Percentiles rank a stretch among this genome's conserved stretches.
Evolutionary conservation across 495 filamentous ascomycete genomes (phyloP).

Genomic region (Hypoxylon intermedium): DNA sequence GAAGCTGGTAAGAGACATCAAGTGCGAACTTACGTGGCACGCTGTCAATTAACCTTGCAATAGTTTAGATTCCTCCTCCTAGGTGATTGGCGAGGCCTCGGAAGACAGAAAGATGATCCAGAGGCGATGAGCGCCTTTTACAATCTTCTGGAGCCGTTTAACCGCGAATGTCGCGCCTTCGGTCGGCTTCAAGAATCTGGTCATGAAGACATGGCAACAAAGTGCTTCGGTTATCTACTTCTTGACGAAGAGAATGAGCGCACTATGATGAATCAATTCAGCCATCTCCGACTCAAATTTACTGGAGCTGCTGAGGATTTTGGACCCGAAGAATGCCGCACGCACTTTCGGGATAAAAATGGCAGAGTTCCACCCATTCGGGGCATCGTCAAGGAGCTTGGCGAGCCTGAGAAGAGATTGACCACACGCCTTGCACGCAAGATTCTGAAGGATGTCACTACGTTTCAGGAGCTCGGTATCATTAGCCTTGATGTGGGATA

Average conservation of each 20-base stretch:
- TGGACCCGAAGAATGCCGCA: background rate
- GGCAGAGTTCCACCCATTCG: slow-evolving; percentile 11
- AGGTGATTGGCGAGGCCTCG: background rate
- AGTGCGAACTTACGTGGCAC: background rate
- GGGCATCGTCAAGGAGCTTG: slow-evolving; percentile 11
- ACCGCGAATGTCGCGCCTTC: slow-evolving; percentile 10
- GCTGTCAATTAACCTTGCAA: background rate
- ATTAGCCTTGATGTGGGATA: background rate
- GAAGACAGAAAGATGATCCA: background rate
- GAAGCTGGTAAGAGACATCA: slow-evolving; percentile 1
- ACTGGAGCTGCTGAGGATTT: background rate
- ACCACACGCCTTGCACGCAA: background rate
- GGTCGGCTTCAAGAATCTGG: slow-evolving; percentile 14
- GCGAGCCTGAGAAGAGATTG: background rate
- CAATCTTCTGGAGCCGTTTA: slow-evolving; percentile 9
- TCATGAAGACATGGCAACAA: slow-evolving; percentile 1
- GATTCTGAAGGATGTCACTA: background rate
- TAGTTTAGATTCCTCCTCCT: background rate
- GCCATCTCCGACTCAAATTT: slow-evolving; percentile 2
- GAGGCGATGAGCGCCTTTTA: background rate
- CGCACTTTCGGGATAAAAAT: slow-evolving; percentile 1
- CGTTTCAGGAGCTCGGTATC: slow-evolving; percentile 12
- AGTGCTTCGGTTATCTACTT: slow-evolving; percentile 6
- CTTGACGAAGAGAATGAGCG: slow-evolving; percentile 13
- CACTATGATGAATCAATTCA: slow-evolving; percentile 2